These are phyloP conservation scores for Colletotrichum chrysophilum DNA, from an alignment of 2,329 filamentous ascomycete genomes.

Conservation along the genomic window DNA sequence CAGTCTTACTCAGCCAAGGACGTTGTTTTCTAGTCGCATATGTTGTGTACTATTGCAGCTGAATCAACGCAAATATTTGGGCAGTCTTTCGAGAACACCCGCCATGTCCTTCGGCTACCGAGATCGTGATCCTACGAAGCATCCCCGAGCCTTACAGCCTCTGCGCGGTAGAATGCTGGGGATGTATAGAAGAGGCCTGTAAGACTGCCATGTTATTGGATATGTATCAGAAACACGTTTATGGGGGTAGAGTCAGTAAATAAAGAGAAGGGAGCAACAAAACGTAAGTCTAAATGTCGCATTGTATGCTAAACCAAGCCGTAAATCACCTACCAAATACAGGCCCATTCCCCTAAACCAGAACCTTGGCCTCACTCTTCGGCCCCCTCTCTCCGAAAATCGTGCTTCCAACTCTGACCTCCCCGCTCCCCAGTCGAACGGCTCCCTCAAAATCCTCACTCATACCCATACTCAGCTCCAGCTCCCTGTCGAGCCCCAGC, in stretches of 20 bases:
- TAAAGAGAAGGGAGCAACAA: not conserved
- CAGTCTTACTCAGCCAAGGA: not conserved
- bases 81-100: not conserved
- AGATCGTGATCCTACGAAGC: not conserved
- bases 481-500: conserved; percentile 47
- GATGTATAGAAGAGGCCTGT: not conserved
- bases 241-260: not conserved
- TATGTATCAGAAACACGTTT: not conserved
- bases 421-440: conserved; percentile 80
- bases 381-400: conserved; percentile 88
- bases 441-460: conserved; percentile 94
- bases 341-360: conserved; percentile 35
- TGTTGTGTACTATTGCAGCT: not conserved
- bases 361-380: conserved; percentile 79
- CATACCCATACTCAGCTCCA: conserved; percentile 99
- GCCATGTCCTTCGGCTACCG: not conserved
- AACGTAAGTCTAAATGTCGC: not conserved
- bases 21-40: not conserved
- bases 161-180: not conserved
- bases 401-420: conserved; percentile 91
- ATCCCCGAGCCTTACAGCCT: not conserved
- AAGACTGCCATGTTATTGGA: not conserved
- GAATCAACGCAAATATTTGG: too few species aligned
- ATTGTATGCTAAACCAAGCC: not conserved
- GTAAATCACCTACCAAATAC: not conserved